Evolutionary conservation across 495 filamentous ascomycete genomes (phyloP).

Genomic region (Penicillium lagena): DNA sequence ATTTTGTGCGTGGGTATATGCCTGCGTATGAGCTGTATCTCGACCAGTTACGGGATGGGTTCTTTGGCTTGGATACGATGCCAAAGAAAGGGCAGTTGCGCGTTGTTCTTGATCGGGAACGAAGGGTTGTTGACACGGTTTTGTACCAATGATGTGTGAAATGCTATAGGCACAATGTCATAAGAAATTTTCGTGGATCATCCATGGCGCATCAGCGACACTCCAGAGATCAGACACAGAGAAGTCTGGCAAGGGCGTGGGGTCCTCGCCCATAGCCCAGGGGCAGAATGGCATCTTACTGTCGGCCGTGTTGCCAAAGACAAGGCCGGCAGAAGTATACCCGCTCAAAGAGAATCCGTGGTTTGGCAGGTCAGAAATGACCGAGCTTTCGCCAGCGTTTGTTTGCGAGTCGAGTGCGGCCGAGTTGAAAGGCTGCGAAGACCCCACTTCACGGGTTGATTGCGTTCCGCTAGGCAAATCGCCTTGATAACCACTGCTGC

Average conservation of each 20-base stretch:
- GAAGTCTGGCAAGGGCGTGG: constrained; percentile 12
- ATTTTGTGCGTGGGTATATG: constrained; percentile 12
- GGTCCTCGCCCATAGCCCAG: constrained; percentile 7
- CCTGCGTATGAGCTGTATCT: constrained; percentile 14
- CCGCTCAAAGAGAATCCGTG: not conserved
- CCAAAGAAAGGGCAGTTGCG: constrained; percentile 6
- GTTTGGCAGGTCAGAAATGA: too few species aligned
- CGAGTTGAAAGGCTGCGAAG: too few species aligned
- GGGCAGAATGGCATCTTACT: constrained; percentile 9
- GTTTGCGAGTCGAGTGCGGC: not conserved
- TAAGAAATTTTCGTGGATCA: constrained; percentile 27
- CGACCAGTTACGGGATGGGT: constrained; percentile 2
- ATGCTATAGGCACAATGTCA: not conserved
- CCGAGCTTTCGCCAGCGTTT: not conserved
- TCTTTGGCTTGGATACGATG: not conserved
- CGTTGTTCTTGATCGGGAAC: constrained; percentile 4
- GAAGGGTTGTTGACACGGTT: constrained; percentile 1
- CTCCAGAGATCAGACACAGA: constrained; percentile 32
- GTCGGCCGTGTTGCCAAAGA: constrained; percentile 17
- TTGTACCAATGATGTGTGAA: not conserved
- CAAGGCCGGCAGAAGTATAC: constrained; percentile 10
- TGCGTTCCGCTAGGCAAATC: too few species aligned
- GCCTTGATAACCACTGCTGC: too few species aligned
- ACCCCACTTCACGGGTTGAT: too few species aligned
- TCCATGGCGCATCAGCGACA: constrained; percentile 36